These are phyloP conservation scores for Thermomucor indicae-seudaticae DNA, from an alignment of 371 early-diverging fungal species.

Conservation along the genomic window DNA sequence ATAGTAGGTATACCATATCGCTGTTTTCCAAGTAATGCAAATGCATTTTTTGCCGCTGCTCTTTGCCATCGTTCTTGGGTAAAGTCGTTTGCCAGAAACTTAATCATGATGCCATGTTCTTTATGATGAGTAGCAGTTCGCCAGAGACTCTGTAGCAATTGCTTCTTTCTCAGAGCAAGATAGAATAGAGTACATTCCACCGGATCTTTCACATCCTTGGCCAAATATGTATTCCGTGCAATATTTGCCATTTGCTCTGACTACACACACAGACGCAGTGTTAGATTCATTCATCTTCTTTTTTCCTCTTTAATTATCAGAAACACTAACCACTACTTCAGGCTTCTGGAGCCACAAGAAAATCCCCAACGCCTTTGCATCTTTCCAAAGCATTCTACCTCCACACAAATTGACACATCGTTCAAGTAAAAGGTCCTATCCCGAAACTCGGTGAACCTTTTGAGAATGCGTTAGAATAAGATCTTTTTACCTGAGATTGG, in stretches of 20 bases:
- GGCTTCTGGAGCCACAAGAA: constrained; percentile 83
- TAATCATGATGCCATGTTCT: constrained; percentile 83
- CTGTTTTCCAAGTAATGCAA: constrained; percentile 91
- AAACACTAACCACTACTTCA: constrained; percentile 59
- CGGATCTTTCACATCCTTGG: constrained; percentile 72
- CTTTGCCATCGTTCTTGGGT: constrained; percentile 80
- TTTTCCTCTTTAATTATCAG: background rate
- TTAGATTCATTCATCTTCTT: background rate
- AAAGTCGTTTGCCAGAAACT: constrained; percentile 91
- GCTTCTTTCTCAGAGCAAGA: constrained; percentile 82
- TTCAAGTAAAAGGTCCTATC: constrained; percentile 72
- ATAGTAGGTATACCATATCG: constrained; percentile 67
- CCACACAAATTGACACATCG: constrained; percentile 54
- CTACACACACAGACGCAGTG: constrained; percentile 18
- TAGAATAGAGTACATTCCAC: constrained; percentile 82
- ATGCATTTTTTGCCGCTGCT: constrained; percentile 97
- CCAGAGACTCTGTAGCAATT: constrained; percentile 87
- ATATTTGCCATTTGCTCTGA: constrained; percentile 75
- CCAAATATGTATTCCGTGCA: constrained; percentile 84
- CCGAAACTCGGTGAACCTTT: background rate
- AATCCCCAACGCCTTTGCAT: constrained; percentile 77
- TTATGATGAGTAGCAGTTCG: constrained; percentile 76
- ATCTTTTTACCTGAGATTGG: constrained; percentile 70
- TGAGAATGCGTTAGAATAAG: background rate
- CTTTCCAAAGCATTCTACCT: constrained; percentile 73